Evolutionary conservation across 2,329 filamentous ascomycete genomes (phyloP).

Genomic region (Microdochium bolleyi): DNA sequence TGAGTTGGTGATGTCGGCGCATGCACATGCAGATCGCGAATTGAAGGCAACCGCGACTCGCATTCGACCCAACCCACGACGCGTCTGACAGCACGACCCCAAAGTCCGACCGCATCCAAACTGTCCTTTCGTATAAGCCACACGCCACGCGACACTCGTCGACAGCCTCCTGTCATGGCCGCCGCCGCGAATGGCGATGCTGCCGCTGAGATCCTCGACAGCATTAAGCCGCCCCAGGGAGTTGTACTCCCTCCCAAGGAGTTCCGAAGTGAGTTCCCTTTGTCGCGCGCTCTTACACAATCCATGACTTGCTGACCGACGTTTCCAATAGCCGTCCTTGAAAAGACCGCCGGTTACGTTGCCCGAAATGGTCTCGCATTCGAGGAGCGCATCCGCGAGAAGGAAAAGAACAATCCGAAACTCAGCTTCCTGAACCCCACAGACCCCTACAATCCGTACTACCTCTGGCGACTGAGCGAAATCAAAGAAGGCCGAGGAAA

Average conservation of each 20-base stretch:
- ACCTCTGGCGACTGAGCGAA: slow-evolving; percentile 83
- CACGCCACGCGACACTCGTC: neutral
- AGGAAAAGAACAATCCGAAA: slow-evolving; percentile 77
- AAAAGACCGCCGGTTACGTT: slow-evolving; percentile 93
- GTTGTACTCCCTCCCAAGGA: slow-evolving; percentile 85
- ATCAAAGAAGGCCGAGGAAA: slow-evolving; percentile 79
- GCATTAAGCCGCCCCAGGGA: slow-evolving; percentile 71
- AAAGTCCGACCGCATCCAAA: neutral
- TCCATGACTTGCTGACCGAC: slow-evolving; percentile 27
- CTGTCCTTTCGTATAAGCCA: neutral
- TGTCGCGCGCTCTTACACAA: slow-evolving; percentile 12
- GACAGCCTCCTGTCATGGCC: slow-evolving; percentile 21
- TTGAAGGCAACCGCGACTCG: slow-evolving; percentile 6
- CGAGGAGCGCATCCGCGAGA: slow-evolving; percentile 78
- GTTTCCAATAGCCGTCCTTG: slow-evolving; percentile 46
- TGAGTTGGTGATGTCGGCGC: slow-evolving; percentile 1
- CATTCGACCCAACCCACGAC: neutral
- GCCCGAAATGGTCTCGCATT: slow-evolving; percentile 61
- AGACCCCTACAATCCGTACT: slow-evolving; percentile 84
- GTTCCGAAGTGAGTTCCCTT: slow-evolving; percentile 51
- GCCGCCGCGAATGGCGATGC: slow-evolving; percentile 43
- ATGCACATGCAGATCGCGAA: slow-evolving; percentile 3
- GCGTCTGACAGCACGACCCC: neutral
- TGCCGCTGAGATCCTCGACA: slow-evolving; percentile 46
- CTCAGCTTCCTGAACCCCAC: slow-evolving; percentile 76